Evolutionary conservation across 2,329 filamentous ascomycete species (phyloP).

Genomic region (Colletotrichum sp.): DNA sequence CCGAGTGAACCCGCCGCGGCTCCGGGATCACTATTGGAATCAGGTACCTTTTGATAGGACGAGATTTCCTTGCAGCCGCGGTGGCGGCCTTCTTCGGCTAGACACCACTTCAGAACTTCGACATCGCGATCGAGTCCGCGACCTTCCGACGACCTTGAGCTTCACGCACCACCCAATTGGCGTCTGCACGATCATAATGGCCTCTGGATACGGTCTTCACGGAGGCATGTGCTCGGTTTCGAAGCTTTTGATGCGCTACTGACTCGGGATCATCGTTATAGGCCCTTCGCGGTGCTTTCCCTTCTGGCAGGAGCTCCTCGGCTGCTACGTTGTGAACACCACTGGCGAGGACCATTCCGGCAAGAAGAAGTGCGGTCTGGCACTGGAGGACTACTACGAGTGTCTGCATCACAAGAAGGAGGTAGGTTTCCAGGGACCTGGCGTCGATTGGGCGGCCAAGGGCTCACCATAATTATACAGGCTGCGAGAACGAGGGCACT

Average conservation of each 20-base stretch:
- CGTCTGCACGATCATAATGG: conserved; percentile 56
- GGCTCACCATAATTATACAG: conserved; percentile 48
- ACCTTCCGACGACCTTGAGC: conserved; percentile 4
- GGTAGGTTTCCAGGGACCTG: conserved; percentile 60
- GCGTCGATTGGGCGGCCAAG: not conserved
- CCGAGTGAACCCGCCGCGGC: not conserved
- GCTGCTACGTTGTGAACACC: conserved; percentile 97
- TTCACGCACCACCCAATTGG: conserved; percentile 30
- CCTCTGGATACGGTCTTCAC: conserved; percentile 82
- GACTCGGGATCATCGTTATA: conserved; percentile 32
- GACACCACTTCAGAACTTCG: not conserved
- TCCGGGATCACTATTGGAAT: not conserved
- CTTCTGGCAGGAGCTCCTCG: conserved; percentile 99
- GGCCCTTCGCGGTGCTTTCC: conserved; percentile 86
- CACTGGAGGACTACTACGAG: conserved; percentile 97
- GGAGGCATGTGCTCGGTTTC: conserved; percentile 62
- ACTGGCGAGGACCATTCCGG: conserved; percentile 77
- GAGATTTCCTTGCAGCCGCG: conserved; percentile 4
- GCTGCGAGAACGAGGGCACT: conserved; percentile 78
- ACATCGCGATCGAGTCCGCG: not conserved
- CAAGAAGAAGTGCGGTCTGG: conserved; percentile 85
- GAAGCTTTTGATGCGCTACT: conserved; percentile 21
- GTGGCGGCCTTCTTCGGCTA: not conserved
- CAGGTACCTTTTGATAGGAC: conserved; percentile 16
- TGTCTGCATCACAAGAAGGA: conserved; percentile 99